phyloP scores from a whole-genome alignment of 202 grass and related monocot genomes.

The Elaeis oleifera region DNA sequence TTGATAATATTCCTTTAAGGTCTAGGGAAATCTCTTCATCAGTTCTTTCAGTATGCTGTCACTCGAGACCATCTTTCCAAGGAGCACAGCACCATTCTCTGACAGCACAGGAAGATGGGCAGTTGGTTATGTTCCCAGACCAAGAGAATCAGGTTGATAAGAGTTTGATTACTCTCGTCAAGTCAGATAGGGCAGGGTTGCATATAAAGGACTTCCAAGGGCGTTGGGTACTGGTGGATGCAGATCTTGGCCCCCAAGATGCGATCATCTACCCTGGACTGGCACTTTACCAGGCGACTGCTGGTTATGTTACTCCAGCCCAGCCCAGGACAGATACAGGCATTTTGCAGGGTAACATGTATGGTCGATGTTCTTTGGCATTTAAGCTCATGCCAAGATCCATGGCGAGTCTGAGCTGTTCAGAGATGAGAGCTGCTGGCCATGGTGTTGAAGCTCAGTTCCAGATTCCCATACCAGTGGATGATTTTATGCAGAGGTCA shows the following conservation, averaged over 20 bases:
- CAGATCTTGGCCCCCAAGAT: constrained; percentile 60
- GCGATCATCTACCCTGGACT: constrained; percentile 64
- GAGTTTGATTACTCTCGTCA: constrained; percentile 68
- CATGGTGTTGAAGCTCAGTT: constrained; percentile 62
- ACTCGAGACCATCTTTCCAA: constrained; percentile 64
- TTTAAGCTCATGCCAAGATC: constrained; percentile 82
- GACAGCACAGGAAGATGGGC: constrained; percentile 35
- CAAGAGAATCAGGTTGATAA: constrained; percentile 69
- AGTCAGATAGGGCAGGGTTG: constrained; percentile 61
- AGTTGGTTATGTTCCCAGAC: constrained; percentile 47
- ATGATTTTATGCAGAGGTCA: constrained; percentile 70
- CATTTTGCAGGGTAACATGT: constrained; percentile 43
- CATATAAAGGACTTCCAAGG: constrained; percentile 75
- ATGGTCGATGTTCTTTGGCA: constrained; percentile 55
- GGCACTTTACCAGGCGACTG: constrained; percentile 70
- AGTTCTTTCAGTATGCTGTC: constrained; percentile 72
- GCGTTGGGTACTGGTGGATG: constrained; percentile 61
- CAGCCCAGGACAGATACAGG: constrained; percentile 45
- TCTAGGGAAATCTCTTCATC: constrained; percentile 70
- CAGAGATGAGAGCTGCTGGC: constrained; percentile 71
- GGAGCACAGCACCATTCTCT: constrained; percentile 36
- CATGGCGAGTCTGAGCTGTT: constrained; percentile 54
- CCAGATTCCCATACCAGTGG: constrained; percentile 56
- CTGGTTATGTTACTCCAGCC: constrained; percentile 63
- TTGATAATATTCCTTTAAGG: constrained; percentile 74